Evolutionary conservation across 805 yeast species (phyloP), one percentile per base, ranked within the genome.

Genomic region (Teunomyces gatunensis): DNA sequence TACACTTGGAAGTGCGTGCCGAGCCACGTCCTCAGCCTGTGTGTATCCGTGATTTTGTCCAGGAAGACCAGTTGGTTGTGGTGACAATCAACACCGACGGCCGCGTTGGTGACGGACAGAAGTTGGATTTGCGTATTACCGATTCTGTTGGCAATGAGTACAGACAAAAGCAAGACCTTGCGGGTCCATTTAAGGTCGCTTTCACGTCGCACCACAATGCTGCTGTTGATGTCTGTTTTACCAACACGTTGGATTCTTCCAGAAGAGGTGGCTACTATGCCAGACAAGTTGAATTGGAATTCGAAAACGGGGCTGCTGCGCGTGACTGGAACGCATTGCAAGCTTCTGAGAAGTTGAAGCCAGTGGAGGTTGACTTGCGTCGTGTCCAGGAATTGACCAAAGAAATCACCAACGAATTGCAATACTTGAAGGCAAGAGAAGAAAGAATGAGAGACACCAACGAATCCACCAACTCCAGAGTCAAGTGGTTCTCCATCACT

Each of bases 261-360:
- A 25, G 43, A 34, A 36, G 25, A 21, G 48, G 42, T 5, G 34
- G 36, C 47, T 77, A 78, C 27, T 59, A 78, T 55, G 65, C 71
- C 50, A 84, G 98, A 67, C 85, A 85, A 45, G 74, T 94, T 57
- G 97, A 90, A 61, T 74, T 94, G 60, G 97, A 91, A 54, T 85
- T 94, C 50, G 98, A 94, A 68, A 84, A 90, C 52, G 99, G 99
- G 39, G 88, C 97, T 44, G 88, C 90, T 59, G 99, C 98, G 36
- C 85, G 98, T 69, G 98, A 94, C 72, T 94, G 98, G 97, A 89
- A 90, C 64, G 89, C 90, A 20, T 75, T 91, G 53, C 97, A 91
- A 74, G 91, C 96, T 41, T 80, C 87, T 39, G 98, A 94, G 68
- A 89, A 89, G 65, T 83, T 94, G 67, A 88, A 87, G 70, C 98